These are phyloP conservation scores for Botryococcus braunii DNA, from an alignment of 163 green algal genomes.

Conservation along the genomic window DNA sequence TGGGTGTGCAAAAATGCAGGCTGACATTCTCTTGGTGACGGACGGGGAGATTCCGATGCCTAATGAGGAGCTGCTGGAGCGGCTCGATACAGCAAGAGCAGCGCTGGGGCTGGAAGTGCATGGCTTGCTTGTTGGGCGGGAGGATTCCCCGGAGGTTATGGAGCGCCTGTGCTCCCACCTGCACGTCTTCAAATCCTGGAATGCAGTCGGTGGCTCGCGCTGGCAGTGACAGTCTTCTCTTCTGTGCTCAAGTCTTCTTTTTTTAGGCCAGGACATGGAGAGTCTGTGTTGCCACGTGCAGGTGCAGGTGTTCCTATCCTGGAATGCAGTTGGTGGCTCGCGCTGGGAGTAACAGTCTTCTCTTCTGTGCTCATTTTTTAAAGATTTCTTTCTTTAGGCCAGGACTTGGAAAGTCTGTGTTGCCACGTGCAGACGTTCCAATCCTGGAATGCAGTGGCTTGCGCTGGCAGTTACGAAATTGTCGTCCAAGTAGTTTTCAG, in stretches of 20 bases:
- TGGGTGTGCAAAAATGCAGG: too few species aligned
- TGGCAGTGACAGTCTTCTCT: too few species aligned
- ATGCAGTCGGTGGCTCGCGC: too few species aligned
- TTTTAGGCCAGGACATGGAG: too few species aligned
- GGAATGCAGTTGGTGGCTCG: conserved; percentile 66
- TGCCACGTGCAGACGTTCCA: conserved; percentile 82
- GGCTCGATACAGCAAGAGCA: conserved; percentile 32
- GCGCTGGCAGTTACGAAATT: too few species aligned
- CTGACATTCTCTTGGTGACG: conserved; percentile 87
- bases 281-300: conserved; percentile 71
- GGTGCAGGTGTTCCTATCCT: conserved; percentile 84
- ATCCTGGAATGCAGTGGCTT: conserved; percentile 68
- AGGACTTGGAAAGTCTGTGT: conserved; percentile 73
- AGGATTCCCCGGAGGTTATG: conserved; percentile 59
- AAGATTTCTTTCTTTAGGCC: too few species aligned
- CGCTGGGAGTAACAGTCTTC: too few species aligned
- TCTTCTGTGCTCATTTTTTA: too few species aligned
- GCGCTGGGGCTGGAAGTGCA: conserved; percentile 78
- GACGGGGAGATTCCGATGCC: conserved; percentile 84
- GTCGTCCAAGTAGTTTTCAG: too few species aligned
- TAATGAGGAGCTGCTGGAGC: conserved; percentile 42
- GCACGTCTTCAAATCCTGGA: conserved; percentile 84
- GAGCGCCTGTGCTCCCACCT: conserved; percentile 69
- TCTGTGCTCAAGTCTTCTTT: too few species aligned
- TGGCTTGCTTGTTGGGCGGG: conserved; percentile 66